Evolutionary conservation across 495 filamentous ascomycete genomes (phyloP).

Genomic region (Neurospora sp.): DNA sequence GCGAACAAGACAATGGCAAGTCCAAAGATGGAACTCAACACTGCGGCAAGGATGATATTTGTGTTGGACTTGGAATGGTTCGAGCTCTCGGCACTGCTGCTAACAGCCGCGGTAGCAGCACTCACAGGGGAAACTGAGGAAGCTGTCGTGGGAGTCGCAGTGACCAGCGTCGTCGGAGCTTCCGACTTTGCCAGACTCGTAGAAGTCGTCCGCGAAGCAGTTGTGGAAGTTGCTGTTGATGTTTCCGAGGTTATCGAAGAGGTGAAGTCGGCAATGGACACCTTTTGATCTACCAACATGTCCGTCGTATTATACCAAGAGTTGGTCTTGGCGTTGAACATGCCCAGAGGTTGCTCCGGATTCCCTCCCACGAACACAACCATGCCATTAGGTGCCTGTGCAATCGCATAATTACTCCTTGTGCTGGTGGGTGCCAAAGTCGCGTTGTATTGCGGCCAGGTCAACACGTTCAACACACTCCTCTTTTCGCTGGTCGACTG

Average conservation of each 20-base stretch:
- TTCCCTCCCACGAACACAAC: slow-evolving; percentile 74
- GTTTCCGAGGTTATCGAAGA: slow-evolving; percentile 29
- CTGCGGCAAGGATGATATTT: slow-evolving; percentile 59
- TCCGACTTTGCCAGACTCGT: slow-evolving; percentile 19
- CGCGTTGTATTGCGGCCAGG: slow-evolving; percentile 72
- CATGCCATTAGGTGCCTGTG: slow-evolving; percentile 43
- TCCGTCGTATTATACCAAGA: slow-evolving; percentile 68
- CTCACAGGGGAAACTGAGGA: neutral
- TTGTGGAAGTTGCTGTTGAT: slow-evolving; percentile 30
- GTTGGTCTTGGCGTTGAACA: slow-evolving; percentile 75
- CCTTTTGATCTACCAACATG: slow-evolving; percentile 43
- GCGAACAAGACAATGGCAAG: slow-evolving; percentile 57
- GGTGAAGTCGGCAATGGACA: slow-evolving; percentile 23
- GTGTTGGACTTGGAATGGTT: slow-evolving; percentile 1
- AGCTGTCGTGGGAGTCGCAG: slow-evolving; percentile 9
- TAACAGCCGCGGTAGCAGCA: slow-evolving; percentile 5
- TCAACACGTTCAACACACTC: slow-evolving; percentile 33
- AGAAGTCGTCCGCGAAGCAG: slow-evolving; percentile 6
- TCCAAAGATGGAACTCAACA: slow-evolving; percentile 68
- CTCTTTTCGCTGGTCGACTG: slow-evolving; percentile 21
- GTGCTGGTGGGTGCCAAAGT: slow-evolving; percentile 55
- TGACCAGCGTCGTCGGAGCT: slow-evolving; percentile 27
- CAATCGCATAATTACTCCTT: slow-evolving; percentile 37
- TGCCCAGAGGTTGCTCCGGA: slow-evolving; percentile 51
- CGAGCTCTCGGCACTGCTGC: slow-evolving; percentile 8